Evolutionary conservation across 495 filamentous ascomycete species (phyloP), one percentile per base, ranked within the genome.

Genomic region (Evansstolkia leycettana): DNA sequence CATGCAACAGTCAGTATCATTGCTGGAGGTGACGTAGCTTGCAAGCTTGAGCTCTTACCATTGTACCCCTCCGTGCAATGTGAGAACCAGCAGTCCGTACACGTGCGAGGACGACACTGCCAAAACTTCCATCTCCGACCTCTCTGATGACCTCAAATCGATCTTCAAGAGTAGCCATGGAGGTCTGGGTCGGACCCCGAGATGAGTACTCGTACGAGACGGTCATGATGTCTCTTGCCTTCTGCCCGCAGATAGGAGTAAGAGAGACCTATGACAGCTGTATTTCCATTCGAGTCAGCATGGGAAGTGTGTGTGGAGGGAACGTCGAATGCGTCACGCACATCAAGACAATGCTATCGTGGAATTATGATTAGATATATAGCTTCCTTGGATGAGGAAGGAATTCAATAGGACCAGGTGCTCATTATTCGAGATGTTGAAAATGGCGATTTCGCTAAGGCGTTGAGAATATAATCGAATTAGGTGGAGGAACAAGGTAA

Each of bases 121-220:
- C 90, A 48, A 99, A 99, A 55, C 89, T 95, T 37, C 90, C 90
- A 80, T 99, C 90, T 6, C 90, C 90, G 47, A 99, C 88, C 43
- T 99, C 90, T 60, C 96, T 99, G 45, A 96, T 62, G 26, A 99
- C 77, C 58, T 99, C 90, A 51, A 94, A 99, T 42, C 85, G 77
- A 55, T 96, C 90, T 57, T 83, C 77, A 9, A 87, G 67, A 17
- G 67, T 65, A 6, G 72, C 50, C 39, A 68, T 60, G 39, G 72
- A 66, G 33, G 56, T 55, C 11, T 63, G 57, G 17, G 67, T 51
- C 27, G 69, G 62, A 50, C 67, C 69, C 41, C 76, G 67, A 42
- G 73, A 65, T 50, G 73, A 64, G 31, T 70, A 45, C 35, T 84
- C 78, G 51, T 80, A 74, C 50, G 72, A 62, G 52, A 80, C 69